Percentiles rank a stretch among this genome's conserved stretches.
Evolutionary conservation across 2,329 filamentous ascomycete species (phyloP).

Genomic region (Rhexocercosporidium sp.): DNA sequence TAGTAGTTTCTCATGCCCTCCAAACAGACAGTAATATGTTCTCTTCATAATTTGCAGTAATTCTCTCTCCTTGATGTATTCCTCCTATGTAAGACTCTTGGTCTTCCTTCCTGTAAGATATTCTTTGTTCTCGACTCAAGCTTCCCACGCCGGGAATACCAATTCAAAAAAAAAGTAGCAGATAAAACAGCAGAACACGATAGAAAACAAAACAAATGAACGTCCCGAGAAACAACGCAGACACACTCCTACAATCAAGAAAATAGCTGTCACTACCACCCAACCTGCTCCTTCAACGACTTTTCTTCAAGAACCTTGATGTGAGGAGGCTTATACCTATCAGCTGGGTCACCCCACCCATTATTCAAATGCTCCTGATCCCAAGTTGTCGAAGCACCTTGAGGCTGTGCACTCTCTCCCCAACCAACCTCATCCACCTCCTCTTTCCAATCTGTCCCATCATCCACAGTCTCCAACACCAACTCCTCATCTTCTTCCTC

Average conservation of each 20-base stretch:
- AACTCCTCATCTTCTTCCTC: conserved; percentile 12
- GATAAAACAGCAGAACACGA: background rate
- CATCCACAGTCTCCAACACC: conserved; percentile 17
- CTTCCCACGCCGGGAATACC: background rate
- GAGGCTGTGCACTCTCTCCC: conserved; percentile 9
- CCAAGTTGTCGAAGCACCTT: background rate
- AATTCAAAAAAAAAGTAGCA: background rate
- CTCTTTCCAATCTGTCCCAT: background rate
- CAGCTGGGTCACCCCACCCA: conserved; percentile 13
- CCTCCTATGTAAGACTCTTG: background rate
- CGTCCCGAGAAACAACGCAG: too few relatives aligned
- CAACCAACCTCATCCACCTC: conserved; percentile 10
- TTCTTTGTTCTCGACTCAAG: background rate
- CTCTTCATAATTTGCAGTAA: conserved; percentile 1
- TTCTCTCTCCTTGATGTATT: background rate
- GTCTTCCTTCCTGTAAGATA: background rate
- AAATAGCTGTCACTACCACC: conserved; percentile 17
- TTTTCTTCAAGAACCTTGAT: conserved; percentile 29
- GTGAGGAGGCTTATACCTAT: conserved; percentile 30
- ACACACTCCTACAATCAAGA: background rate
- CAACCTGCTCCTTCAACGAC: conserved; percentile 13
- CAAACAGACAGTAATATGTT: background rate
- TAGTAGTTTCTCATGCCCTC: background rate
- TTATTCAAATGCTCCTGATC: background rate
- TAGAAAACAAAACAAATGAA: background rate